Evolutionary conservation across 2,329 filamentous ascomycete species (phyloP), one percentile per base, ranked within the genome.

Genomic region (Neopestalotiopsis sp.): DNA sequence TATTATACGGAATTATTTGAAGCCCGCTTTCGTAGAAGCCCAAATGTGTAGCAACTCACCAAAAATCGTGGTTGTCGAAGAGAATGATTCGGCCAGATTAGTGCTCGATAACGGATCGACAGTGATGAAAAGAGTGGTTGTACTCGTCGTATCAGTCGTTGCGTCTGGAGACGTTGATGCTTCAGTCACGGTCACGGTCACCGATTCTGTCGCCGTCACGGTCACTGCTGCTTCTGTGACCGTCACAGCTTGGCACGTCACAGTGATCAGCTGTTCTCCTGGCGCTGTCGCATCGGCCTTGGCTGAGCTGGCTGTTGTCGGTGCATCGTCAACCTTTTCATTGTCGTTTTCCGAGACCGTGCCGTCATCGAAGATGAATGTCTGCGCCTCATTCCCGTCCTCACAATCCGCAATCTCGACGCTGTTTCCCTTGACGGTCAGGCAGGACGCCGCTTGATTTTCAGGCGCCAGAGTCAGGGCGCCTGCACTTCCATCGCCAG

Each of bases 401-500:
- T 78, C 75, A 71, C 87, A 88, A 59, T 75, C 73, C 0, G 81
- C 81, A 68, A 86, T 76, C 67, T 84, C 83, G 4, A 88, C 70
- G 0, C 80, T 75, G 32, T 82, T 79, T 42, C 80, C 82, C 42
- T 81, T 81, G 24, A 82, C 83, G 0, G 81, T 80, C 20, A 88
- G 75, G 71, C 87, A 88, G n/a, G 81, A 82, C 10, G 81, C 81
- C 1, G 73, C 69, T n/a, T 79, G 77, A 69, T 87, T 88, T 62
- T 77, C 70, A 0, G 86, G 86, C n/a, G 79, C 75, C 2, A 89
- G 73, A 1, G 81, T 73, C 20, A 86, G 75, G 0, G 85, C 80
- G 0, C 81, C 83, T 17, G 79, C 74, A 7, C 76, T 76, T 24
- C 81, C 82, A 32, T 81, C 78, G 68, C 87, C 86, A 13, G 79